Base-by-base conservation (phyloP, 225 moss, liverwort and hornwort genomes). In the Pseudisothecium myosuroides region DNA sequence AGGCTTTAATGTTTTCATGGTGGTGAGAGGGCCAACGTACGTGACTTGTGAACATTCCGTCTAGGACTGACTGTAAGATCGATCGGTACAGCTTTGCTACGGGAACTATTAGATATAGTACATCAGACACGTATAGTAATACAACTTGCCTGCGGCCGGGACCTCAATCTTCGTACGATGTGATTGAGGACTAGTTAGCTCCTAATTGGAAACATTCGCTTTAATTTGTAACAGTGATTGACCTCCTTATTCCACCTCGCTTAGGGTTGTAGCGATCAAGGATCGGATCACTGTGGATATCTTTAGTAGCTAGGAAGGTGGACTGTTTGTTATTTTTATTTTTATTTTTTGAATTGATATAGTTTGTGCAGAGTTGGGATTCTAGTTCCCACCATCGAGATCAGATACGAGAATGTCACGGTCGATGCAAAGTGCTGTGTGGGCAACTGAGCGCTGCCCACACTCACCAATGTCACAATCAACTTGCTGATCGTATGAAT, bases 251-350 rank as follows among this genome's bases (percentile, higher is more conserved):
- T 71, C 69, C 41, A 41, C 8, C 41, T 41, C 41, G 26, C 14
- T 5, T 27, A 27, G 41, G 41, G 5, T 71, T 43, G 27, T 71
- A 43, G 43, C 43, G 5, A 41, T 16, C 43, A 43, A 43, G 43
- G 41, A 72, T 72, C 15, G 71, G 27, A 43, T 71, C 71, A 26
- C 71, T 26, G 27, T 41, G 14, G 15, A 71, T 71, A 13, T 23
- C 68, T 71, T 13, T 9, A 71, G 12, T 13, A 69, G 9, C n/a
- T n/a, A n/a, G n/a, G n/a, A n/a, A n/a, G 72, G 41, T 26, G 43
- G 26, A 9, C 16, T 27, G 45, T 17, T 8, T 6, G 10, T 17
- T 45, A 16, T 0, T 73, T 45, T 45, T 17, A 2, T 0, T 45
- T 73, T 10, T 10, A 3, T 2, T 73, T 29, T 45, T 73, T 73